Conservation (phyloP, 805 yeast genomes). For the Lachancea fermentati region DNA sequence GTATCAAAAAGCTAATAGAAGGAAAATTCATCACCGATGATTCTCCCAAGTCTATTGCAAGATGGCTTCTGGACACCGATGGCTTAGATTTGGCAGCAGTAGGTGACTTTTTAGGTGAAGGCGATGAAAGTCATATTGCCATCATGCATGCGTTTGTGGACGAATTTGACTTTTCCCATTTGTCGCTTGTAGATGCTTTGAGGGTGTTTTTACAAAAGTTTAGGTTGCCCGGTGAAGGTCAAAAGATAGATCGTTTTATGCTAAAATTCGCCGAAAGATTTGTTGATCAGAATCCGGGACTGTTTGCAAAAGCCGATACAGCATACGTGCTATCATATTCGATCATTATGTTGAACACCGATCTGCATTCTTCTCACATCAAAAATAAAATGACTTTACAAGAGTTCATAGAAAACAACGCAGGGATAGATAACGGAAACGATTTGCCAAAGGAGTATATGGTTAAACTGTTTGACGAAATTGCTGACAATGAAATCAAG, state of each 20-base stretch:
- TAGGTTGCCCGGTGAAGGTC: slow-evolving; percentile 97
- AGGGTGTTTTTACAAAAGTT: slow-evolving; percentile 80
- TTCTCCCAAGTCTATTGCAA: slow-evolving; percentile 65
- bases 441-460: slow-evolving; percentile 75
- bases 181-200: slow-evolving; percentile 78
- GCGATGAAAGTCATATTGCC: slow-evolving; percentile 66
- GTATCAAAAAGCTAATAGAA: slow-evolving; percentile 55
- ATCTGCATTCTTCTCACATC: slow-evolving; percentile 83
- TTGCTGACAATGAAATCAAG: slow-evolving; percentile 78
- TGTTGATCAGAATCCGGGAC: slow-evolving; percentile 79
- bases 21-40: slow-evolving; percentile 58
- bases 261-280: slow-evolving; percentile 93
- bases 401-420: slow-evolving; percentile 79
- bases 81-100: slow-evolving; percentile 76
- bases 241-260: slow-evolving; percentile 95
- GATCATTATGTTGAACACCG: slow-evolving; percentile 89
- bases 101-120: slow-evolving; percentile 93
- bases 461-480: slow-evolving; percentile 67
- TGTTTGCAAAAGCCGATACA: slow-evolving; percentile 87
- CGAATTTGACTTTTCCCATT: slow-evolving; percentile 64
- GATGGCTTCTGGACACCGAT: slow-evolving; percentile 64
- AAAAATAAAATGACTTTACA: slow-evolving; percentile 83
- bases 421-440: slow-evolving; percentile 88
- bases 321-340: slow-evolving; percentile 92
- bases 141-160: slow-evolving; percentile 94